phyloP scores from a whole-genome alignment of 345 rosid genomes.

The Triadica sebifera region DNA sequence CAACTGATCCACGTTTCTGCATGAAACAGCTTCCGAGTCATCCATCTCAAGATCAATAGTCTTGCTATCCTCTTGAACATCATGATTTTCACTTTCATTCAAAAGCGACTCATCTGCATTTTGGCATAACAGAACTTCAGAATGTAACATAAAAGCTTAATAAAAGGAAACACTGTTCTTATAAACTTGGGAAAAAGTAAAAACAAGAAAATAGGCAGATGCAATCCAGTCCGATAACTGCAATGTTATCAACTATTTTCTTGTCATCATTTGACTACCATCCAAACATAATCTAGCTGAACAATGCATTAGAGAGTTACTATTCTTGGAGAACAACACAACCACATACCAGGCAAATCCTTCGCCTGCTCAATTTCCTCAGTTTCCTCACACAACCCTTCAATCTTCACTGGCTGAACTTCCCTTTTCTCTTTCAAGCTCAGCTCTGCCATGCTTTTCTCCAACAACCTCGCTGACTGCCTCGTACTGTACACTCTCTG shows the following conservation, averaged over 20 bases:
- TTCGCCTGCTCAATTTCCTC: constrained; percentile 22
- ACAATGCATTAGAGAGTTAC: background rate
- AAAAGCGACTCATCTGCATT: background rate
- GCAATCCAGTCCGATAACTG: background rate
- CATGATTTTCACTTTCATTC: background rate
- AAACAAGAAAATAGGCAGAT: background rate
- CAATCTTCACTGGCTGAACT: constrained; percentile 22
- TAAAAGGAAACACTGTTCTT: background rate
- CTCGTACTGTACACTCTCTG: constrained; percentile 60
- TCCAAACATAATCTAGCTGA: background rate
- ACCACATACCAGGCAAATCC: constrained; percentile 37
- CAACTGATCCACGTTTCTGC: constrained; percentile 26
- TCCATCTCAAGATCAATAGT: background rate
- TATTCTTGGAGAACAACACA: background rate
- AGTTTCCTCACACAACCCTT: constrained; percentile 25
- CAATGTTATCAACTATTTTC: background rate
- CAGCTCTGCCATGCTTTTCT: constrained; percentile 53
- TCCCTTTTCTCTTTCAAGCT: constrained; percentile 45
- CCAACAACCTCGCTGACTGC: constrained; percentile 63
- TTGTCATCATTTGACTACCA: background rate
- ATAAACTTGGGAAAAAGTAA: background rate
- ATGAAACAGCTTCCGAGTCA: constrained; percentile 23
- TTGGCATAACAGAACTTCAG: constrained; percentile 6
- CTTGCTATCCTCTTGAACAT: background rate
- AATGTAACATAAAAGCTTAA: background rate